These are phyloP conservation scores for Penicillium taxi DNA, from an alignment of 495 filamentous ascomycete genomes.

Conservation along the genomic window DNA sequence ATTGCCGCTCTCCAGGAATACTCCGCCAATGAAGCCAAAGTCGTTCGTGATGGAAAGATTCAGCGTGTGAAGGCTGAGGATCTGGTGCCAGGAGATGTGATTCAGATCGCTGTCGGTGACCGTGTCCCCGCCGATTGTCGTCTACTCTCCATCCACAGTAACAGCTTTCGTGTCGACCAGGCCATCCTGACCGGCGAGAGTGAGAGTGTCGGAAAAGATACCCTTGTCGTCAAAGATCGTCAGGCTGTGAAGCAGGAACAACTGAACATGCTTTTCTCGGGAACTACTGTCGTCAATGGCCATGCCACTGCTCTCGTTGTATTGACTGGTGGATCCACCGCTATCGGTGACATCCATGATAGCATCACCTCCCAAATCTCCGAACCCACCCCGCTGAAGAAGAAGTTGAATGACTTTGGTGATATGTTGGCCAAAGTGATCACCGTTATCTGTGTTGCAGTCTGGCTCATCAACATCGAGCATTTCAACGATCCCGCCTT, in stretches of 20 bases:
- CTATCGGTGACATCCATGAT: constrained; percentile 98
- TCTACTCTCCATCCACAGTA: constrained; percentile 85
- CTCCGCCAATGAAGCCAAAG: constrained; percentile 95
- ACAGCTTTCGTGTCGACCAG: constrained; percentile 93
- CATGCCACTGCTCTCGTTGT: constrained; percentile 90
- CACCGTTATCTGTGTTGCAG: constrained; percentile 87
- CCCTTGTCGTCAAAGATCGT: constrained; percentile 56
- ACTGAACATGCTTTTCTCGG: constrained; percentile 96
- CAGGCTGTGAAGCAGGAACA: constrained; percentile 97
- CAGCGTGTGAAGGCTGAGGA: constrained; percentile 85
- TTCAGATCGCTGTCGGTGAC: constrained; percentile 84
- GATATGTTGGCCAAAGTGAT: constrained; percentile 97
- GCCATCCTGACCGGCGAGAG: constrained; percentile 97
- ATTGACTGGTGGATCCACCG: constrained; percentile 81
- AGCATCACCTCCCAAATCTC: constrained; percentile 98
- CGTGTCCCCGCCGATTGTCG: constrained; percentile 96
- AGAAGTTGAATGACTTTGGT: constrained; percentile 98
- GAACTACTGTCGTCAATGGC: constrained; percentile 92
- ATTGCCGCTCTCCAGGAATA: constrained; percentile 99
- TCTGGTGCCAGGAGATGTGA: constrained; percentile 89
- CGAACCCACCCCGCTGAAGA: constrained; percentile 91
- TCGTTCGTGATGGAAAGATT: constrained; percentile 68
- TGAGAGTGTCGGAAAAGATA: constrained; percentile 90
- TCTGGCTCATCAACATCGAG: constrained; percentile 97
- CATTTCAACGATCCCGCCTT: constrained; percentile 94